Conservation (phyloP, 768 basidiomycete genomes). For the Sporobolomyces phaffii region DNA sequence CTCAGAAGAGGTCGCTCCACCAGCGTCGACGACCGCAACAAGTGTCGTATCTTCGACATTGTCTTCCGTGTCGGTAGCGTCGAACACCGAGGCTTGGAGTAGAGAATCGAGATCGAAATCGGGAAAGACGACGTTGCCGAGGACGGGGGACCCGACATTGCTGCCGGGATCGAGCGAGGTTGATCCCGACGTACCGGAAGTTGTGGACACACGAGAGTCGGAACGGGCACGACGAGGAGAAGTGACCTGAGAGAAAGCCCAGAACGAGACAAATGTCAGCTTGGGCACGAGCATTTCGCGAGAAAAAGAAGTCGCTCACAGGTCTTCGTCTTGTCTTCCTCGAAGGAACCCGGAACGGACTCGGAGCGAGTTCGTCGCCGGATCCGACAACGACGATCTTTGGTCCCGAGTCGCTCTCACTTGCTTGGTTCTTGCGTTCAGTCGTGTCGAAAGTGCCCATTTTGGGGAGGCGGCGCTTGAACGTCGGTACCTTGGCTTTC, state of each 20-base stretch:
- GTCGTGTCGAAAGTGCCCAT: conserved; percentile 30
- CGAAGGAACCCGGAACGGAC: conserved; percentile 17
- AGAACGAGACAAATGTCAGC: neutral
- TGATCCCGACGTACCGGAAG: conserved; percentile 36
- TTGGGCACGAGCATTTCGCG: neutral
- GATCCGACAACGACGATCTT: conserved; percentile 28
- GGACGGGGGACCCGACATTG: conserved; percentile 21
- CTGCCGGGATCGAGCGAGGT: conserved; percentile 14
- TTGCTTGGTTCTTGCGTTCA: neutral
- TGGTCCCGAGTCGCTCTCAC: neutral
- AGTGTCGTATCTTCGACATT: conserved; percentile 9
- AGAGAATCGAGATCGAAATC: conserved; percentile 26
- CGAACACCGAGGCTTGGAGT: conserved; percentile 24
- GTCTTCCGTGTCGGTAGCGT: conserved; percentile 19
- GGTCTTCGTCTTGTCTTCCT: conserved; percentile 4
- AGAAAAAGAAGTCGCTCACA: conserved; percentile 4
- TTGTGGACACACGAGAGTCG: conserved; percentile 32
- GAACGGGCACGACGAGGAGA: conserved; percentile 25
- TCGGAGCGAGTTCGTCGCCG: conserved; percentile 21
- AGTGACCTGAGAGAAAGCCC: neutral
- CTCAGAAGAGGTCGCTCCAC: conserved; percentile 19
- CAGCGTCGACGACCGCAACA: neutral
- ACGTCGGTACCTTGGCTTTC: neutral
- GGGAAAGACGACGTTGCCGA: conserved; percentile 24
- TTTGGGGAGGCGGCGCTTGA: conserved; percentile 6